Conservation (phyloP, 257 asterid species). For the Nicotiana noctiflora region DNA sequence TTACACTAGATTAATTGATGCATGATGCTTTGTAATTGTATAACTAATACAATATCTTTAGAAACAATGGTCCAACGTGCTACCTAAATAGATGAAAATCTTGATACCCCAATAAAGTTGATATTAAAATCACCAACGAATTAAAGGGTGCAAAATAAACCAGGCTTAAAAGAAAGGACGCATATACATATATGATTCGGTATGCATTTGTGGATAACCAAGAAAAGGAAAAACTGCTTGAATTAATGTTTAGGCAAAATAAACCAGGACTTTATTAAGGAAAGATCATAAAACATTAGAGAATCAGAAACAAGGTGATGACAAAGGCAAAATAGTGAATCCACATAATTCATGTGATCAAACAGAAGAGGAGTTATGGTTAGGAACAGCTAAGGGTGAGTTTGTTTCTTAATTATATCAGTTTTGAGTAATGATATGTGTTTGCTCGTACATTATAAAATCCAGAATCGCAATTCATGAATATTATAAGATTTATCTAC, state of each 20-base stretch:
- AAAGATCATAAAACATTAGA: background rate
- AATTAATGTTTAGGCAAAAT: background rate
- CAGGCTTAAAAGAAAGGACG: background rate
- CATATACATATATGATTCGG: background rate
- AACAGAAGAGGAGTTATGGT: conserved; percentile 14
- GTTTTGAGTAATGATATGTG: background rate
- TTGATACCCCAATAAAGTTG: background rate
- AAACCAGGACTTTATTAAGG: background rate
- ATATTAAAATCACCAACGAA: conserved; percentile 4
- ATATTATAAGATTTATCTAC: too few species aligned
- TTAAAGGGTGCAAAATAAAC: background rate
- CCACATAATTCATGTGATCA: too few species aligned
- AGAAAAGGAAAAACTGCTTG: background rate
- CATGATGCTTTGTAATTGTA: background rate
- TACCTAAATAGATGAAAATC: conserved; percentile 8
- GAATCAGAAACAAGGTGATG: conserved; percentile 7
- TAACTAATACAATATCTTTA: too few species aligned
- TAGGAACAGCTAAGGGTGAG: conserved; percentile 24
- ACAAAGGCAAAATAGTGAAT: conserved; percentile 19
- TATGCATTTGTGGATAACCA: background rate
- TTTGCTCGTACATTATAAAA: too few species aligned
- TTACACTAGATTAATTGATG: too few species aligned
- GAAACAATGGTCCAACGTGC: background rate
- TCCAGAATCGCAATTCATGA: too few species aligned
- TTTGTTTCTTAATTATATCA: too few species aligned